Evolutionary conservation across 148 eudicot genomes (phyloP), one percentile per base, ranked within the genome.

Genomic region (Camellia sinensis): DNA sequence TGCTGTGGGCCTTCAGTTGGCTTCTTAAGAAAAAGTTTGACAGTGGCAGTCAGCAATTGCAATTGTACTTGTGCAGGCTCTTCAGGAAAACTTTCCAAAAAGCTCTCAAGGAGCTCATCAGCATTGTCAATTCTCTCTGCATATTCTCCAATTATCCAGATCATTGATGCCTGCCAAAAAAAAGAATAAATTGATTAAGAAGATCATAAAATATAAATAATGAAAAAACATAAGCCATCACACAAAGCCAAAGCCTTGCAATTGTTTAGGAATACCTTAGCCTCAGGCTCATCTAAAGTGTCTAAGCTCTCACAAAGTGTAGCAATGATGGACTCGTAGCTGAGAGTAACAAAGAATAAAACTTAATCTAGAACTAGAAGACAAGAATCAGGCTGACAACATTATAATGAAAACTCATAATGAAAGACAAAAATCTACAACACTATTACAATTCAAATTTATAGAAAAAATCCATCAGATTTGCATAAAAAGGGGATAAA

Each of bases 1-100:
- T 96, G 99, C 78, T 96, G 99, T 54, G 99, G 99, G 78, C 99
- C 99, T 82, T 96, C 99, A 73, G 98, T 96, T 65, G 98, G 99
- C 87, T 96, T 96, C 89, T 96, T 96, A 67, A 96, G 95, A 80
- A 96, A 93, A 71, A 93, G 98, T 83, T 96, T 96, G 72, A 96
- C 99, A 18, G 98, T 92, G 7, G 98, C 97, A 67, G 99, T 96
- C 77, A 96, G 91, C 89, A 96, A 83, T 81, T 96, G 97, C 87
- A 96, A 87, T 80, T 96, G 99, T 21, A 96, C 99, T 87, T 91
- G 98, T 68, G 99, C 92, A 87, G 99, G 98, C 83, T 93, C 98
- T 83, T 93, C 98, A 65, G 99, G 95, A 71, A 96, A 96, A 75
- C 82, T 96, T 87, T 96, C 99, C 82, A 96, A 84, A 87, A 92